Evolutionary conservation across 495 filamentous ascomycete genomes (phyloP).

Genomic region (Pyrenula aspistea): DNA sequence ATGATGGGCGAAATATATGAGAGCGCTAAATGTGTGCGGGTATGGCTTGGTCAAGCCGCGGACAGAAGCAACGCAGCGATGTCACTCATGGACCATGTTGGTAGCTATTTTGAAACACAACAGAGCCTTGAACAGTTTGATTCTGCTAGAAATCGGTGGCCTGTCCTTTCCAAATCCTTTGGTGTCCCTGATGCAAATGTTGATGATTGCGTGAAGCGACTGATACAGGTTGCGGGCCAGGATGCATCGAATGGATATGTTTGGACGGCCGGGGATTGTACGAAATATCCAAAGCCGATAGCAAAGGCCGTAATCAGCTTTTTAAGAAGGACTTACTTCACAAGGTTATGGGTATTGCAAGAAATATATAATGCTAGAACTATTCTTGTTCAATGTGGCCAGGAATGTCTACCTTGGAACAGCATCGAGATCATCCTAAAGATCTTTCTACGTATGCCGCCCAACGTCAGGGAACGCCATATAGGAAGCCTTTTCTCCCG

Average conservation of each 20-base stretch:
- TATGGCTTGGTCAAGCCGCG: neutral
- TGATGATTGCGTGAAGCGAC: too few species aligned
- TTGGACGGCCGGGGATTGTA: neutral
- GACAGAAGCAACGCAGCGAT: neutral
- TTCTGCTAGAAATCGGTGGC: neutral
- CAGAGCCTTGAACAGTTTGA: neutral
- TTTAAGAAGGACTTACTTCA: neutral
- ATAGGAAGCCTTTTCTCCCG: too few species aligned
- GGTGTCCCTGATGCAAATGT: neutral
- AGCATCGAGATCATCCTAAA: neutral
- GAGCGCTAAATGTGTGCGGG: neutral
- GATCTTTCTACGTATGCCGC: neutral
- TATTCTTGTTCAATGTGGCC: neutral
- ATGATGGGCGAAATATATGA: slow-evolving; percentile 2
- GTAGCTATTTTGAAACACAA: neutral
- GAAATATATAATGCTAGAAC: neutral
- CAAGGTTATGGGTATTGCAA: neutral
- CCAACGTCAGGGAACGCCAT: neutral
- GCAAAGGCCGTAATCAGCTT: neutral
- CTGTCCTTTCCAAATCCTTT: neutral
- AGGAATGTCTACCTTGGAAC: neutral
- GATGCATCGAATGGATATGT: neutral
- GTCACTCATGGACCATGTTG: neutral
- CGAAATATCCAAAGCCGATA: too few species aligned
- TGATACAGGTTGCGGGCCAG: too few species aligned